Evolutionary conservation across 495 filamentous ascomycete genomes (phyloP).

Genomic region (Corynascus novoguineensis): DNA sequence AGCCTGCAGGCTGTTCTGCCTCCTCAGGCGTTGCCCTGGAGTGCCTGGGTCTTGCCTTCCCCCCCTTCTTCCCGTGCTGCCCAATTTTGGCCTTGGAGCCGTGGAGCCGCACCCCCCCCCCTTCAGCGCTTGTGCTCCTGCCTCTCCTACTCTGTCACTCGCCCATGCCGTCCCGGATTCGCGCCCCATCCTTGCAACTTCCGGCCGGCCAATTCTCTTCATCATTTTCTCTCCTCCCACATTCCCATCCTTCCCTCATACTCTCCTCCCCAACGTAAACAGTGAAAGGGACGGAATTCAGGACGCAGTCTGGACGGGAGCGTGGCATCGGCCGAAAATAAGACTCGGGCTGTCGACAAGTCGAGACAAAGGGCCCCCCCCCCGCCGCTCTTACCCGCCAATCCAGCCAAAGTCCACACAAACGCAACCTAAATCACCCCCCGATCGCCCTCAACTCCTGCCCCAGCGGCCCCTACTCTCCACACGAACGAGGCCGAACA

Average conservation of each 20-base stretch:
- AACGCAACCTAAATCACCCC: background rate
- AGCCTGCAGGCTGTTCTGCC: slow-evolving; percentile 7
- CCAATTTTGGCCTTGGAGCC: slow-evolving; percentile 5
- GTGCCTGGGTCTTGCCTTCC: too few species aligned
- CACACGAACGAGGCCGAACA: background rate
- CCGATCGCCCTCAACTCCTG: background rate
- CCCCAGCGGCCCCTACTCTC: background rate
- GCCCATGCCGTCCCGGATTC: slow-evolving; percentile 7
- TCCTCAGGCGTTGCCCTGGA: slow-evolving; percentile 8
- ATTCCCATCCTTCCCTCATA: background rate
- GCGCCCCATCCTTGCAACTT: slow-evolving; percentile 7
- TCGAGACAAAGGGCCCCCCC: slow-evolving; percentile 18
- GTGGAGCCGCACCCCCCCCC: background rate
- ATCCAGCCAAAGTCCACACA: background rate
- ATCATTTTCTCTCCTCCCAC: slow-evolving; percentile 8
- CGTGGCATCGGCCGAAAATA: slow-evolving; percentile 4
- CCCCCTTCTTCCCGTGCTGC: slow-evolving; percentile 2
- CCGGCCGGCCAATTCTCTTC: slow-evolving; percentile 9
- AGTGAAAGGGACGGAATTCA: slow-evolving; percentile 1
- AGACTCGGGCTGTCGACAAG: slow-evolving; percentile 14
- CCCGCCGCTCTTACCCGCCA: slow-evolving; percentile 13
- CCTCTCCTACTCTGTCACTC: background rate
- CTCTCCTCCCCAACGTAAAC: background rate
- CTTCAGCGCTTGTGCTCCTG: slow-evolving; percentile 10
- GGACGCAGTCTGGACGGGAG: slow-evolving; percentile 6